Conservation (phyloP, 106 monocot species). For the Alisma plantagoaquatica region DNA sequence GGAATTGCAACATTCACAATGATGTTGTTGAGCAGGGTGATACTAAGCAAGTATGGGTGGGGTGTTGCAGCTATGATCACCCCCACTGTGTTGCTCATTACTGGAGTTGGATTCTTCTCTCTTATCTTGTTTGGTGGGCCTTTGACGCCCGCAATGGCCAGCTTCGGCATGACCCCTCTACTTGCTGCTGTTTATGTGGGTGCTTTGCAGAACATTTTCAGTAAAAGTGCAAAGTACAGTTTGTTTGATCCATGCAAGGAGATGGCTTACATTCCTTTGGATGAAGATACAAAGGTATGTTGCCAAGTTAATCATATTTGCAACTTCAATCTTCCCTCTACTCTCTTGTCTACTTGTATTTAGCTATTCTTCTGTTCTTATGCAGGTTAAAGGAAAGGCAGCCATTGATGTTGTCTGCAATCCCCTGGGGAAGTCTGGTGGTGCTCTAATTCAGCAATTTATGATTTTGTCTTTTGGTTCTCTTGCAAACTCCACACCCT, state of each 20-base stretch:
- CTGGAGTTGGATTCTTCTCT: slow-evolving; percentile 97
- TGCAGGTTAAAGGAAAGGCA: slow-evolving; percentile 91
- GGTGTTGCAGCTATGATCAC: slow-evolving; percentile 97
- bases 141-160: slow-evolving; percentile 44
- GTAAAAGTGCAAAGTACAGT: slow-evolving; percentile 91
- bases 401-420: slow-evolving; percentile 99
- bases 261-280: slow-evolving; percentile 91
- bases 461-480: slow-evolving; percentile 97
- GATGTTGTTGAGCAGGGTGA: slow-evolving; percentile 93
- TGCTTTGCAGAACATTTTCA: slow-evolving; percentile 90
- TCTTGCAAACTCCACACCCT: slow-evolving; percentile 90
- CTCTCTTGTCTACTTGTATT: no score
- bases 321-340: no score
- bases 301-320: no score
- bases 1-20: slow-evolving; percentile 89
- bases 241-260: slow-evolving; percentile 96
- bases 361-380: no score
- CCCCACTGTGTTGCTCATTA: slow-evolving; percentile 81
- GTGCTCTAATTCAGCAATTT: slow-evolving; percentile 94
- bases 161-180: slow-evolving; percentile 66
- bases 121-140: slow-evolving; percentile 77
- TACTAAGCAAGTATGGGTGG: slow-evolving; percentile 91
- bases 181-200: slow-evolving; percentile 94
- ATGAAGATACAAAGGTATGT: slow-evolving; percentile 77
- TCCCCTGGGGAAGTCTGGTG: slow-evolving; percentile 96